These are phyloP conservation scores for Stevia rebaudiana DNA, from an alignment of 140 eudicot species.

Conservation along the genomic window DNA sequence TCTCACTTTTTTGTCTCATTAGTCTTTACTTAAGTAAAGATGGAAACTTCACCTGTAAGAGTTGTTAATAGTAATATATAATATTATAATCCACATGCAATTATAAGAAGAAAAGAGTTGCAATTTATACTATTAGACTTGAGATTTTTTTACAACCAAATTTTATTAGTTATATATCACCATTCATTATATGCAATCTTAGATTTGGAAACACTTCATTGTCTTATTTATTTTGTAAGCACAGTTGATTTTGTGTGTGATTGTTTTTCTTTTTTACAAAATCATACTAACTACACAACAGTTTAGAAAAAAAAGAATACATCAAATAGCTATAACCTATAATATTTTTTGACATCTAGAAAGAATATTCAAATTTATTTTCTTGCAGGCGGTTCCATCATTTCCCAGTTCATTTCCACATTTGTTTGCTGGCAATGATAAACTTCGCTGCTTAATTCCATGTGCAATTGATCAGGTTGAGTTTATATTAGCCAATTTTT, in stretches of 20 bases:
- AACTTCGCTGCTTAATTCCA: conserved; percentile 82
- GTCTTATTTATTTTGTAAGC: neutral
- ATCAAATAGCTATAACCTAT: neutral
- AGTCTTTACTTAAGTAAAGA: neutral
- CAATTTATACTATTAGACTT: neutral
- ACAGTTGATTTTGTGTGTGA: neutral
- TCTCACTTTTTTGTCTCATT: neutral
- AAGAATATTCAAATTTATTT: neutral
- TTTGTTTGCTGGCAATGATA: conserved; percentile 71
- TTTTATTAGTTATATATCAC: neutral
- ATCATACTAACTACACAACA: neutral
- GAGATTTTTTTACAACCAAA: neutral
- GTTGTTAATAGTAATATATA: neutral
- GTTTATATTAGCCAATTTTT: neutral
- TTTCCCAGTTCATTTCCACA: conserved; percentile 96
- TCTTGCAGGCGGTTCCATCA: conserved; percentile 84
- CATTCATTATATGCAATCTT: neutral
- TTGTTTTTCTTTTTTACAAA: neutral
- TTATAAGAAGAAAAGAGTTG: no score
- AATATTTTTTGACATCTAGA: neutral
- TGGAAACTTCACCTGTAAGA: neutral
- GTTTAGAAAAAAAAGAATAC: neutral
- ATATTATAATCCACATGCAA: neutral
- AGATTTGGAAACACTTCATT: neutral
- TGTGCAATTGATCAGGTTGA: conserved; percentile 97